Evolutionary conservation across 768 basidiomycete species (phyloP).

Genomic region (Termitomyces sp.): DNA sequence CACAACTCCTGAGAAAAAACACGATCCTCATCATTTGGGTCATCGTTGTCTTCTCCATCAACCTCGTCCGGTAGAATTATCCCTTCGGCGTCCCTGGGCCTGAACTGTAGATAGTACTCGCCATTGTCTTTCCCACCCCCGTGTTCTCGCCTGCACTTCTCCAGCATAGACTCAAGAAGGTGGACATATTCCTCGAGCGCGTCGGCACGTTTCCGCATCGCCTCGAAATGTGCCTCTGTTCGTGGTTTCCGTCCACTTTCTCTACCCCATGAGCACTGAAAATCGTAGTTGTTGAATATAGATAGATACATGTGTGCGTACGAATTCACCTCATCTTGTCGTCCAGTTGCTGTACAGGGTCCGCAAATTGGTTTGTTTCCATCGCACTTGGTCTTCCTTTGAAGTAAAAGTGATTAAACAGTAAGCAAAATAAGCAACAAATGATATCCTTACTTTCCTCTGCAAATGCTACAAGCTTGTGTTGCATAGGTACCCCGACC

Average conservation of each 20-base stretch:
- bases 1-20: conserved; percentile 32
- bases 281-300: not conserved
- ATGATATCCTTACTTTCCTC: conserved; percentile 30
- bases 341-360: conserved; percentile 32
- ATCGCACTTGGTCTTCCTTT: conserved; percentile 43
- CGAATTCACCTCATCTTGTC: conserved; percentile 29
- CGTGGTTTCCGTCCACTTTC: conserved; percentile 35
- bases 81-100: conserved; percentile 21
- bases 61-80: conserved; percentile 16
- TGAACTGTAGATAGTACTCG: conserved; percentile 25
- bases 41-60: conserved; percentile 16
- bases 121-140: conserved; percentile 21
- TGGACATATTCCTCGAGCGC: conserved; percentile 34
- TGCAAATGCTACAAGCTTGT: conserved; percentile 33
- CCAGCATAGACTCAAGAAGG: conserved; percentile 36
- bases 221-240: conserved; percentile 41
- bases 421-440: not conserved
- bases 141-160: conserved; percentile 35
- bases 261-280: conserved; percentile 39
- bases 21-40: conserved; percentile 20
- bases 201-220: conserved; percentile 34
- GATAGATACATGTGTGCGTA: not conserved
- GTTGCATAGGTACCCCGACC: conserved; percentile 31
- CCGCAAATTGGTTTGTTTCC: conserved; percentile 38
- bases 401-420: not conserved